These are phyloP conservation scores for Boehmeria nivea DNA, from an alignment of 306 rosid genomes.

Conservation along the genomic window DNA sequence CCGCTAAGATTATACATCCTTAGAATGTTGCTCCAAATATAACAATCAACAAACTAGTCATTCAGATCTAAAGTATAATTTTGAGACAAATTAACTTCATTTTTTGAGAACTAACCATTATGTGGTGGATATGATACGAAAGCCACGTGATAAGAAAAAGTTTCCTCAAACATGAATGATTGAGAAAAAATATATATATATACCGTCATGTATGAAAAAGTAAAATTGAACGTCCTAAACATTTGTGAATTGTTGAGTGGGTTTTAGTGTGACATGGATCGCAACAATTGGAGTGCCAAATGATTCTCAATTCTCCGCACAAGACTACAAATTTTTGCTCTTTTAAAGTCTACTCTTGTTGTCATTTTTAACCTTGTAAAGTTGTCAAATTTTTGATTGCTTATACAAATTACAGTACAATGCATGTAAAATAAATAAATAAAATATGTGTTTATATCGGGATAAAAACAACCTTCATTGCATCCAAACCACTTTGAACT, in stretches of 20 bases:
- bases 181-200: too few species aligned
- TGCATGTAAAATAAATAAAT: constrained; percentile 15
- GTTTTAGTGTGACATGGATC: neutral
- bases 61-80: neutral
- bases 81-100: neutral
- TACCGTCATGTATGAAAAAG: too few species aligned
- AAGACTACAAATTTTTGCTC: too few species aligned
- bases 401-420: too few species aligned
- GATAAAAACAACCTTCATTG: constrained; percentile 30
- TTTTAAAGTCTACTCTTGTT: too few species aligned
- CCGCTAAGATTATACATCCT: neutral
- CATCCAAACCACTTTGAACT: constrained; percentile 33
- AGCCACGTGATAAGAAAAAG: too few species aligned
- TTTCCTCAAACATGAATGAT: neutral
- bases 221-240: too few species aligned
- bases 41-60: neutral
- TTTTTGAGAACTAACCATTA: neutral
- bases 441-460: constrained; percentile 23
- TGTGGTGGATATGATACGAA: neutral
- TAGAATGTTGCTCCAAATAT: constrained; percentile 4
- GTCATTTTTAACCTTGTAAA: too few species aligned
- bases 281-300: neutral
- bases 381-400: too few species aligned
- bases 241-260: neutral
- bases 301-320: too few species aligned